Percentiles rank a stretch among this genome's conserved stretches.
phyloP scores from a whole-genome alignment of 2,329 filamentous ascomycete genomes.

The Arthrobotrys iridis region DNA sequence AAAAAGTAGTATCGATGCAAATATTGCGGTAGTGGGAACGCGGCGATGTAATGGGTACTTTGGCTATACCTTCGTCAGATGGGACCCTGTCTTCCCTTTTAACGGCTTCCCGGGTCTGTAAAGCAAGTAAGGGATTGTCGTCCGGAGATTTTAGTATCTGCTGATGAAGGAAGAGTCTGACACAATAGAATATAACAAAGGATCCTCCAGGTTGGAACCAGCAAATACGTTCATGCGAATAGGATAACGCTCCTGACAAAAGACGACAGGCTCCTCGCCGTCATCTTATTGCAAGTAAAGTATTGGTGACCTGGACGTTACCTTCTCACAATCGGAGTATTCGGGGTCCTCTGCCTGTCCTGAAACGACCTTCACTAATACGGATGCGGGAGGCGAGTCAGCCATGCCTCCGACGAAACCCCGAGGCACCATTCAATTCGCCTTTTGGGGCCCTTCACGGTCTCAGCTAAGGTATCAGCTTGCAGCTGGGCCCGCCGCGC shows the following conservation, averaged over 20 bases:
- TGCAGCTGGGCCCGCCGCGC: constrained; percentile 18
- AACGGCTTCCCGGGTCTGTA: too few species aligned
- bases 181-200: background rate
- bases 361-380: constrained; percentile 54
- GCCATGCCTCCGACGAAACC: constrained; percentile 36
- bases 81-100: constrained; percentile 14
- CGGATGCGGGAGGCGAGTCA: constrained; percentile 54
- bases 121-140: too few species aligned
- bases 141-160: background rate
- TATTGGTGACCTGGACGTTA: constrained; percentile 34
- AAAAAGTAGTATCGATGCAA: background rate
- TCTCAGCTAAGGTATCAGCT: constrained; percentile 47
- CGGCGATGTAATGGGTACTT: background rate
- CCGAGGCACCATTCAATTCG: constrained; percentile 23
- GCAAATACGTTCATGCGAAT: constrained; percentile 16
- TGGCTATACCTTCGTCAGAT: background rate
- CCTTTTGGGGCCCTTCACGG: constrained; percentile 14
- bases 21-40: too few species aligned
- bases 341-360: constrained; percentile 49
- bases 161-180: background rate
- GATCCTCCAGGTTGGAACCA: constrained; percentile 14
- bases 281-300: constrained; percentile 12
- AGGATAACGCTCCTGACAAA: constrained; percentile 4
- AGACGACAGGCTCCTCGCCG: background rate
- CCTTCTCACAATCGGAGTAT: constrained; percentile 29